Percentiles rank a stretch among this genome's conserved stretches.
phyloP scores from a whole-genome alignment of 345 rosid species.

The Anastatica hierochuntica region DNA sequence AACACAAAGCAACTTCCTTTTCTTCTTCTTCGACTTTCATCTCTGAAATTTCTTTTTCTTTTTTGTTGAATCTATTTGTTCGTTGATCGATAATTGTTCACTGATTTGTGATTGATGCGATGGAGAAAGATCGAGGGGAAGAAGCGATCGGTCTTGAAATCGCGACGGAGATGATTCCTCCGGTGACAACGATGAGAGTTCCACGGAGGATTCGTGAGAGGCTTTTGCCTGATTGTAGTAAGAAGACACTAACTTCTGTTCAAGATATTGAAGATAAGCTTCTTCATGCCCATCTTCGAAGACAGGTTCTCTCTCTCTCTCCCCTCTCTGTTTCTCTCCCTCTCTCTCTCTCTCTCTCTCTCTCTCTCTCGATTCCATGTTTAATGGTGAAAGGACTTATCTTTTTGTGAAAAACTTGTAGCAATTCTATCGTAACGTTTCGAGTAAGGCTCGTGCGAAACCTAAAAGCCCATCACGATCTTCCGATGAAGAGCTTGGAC shows the following conservation, averaged over 20 bases:
- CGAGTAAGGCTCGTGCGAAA: constrained; percentile 81
- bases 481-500: constrained; percentile 73
- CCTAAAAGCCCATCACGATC: constrained; percentile 79
- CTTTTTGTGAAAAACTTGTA: constrained; percentile 20
- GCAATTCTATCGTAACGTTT: constrained; percentile 83
- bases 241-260: constrained; percentile 47
- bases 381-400: not conserved
- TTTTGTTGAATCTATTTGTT: not conserved
- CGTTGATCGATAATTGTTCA: not conserved
- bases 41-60: constrained; percentile 1
- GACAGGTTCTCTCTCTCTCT: constrained; percentile 48
- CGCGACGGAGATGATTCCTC: constrained; percentile 31
- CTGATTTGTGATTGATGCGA: constrained; percentile 33
- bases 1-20: constrained; percentile 22
- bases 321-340: not conserved
- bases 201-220: constrained; percentile 71
- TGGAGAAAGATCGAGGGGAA: constrained; percentile 40
- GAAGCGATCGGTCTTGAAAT: constrained; percentile 48
- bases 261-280: constrained; percentile 93
- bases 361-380: not conserved
- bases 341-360: not conserved
- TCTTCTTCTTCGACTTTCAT: constrained; percentile 8
- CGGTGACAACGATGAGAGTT: constrained; percentile 37
- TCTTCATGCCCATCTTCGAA: constrained; percentile 79
- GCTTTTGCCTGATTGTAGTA: constrained; percentile 45